Evolutionary conservation across 805 yeast species (phyloP), one percentile per base, ranked within the genome.

Genomic region (Hyphopichia homilentoma): DNA sequence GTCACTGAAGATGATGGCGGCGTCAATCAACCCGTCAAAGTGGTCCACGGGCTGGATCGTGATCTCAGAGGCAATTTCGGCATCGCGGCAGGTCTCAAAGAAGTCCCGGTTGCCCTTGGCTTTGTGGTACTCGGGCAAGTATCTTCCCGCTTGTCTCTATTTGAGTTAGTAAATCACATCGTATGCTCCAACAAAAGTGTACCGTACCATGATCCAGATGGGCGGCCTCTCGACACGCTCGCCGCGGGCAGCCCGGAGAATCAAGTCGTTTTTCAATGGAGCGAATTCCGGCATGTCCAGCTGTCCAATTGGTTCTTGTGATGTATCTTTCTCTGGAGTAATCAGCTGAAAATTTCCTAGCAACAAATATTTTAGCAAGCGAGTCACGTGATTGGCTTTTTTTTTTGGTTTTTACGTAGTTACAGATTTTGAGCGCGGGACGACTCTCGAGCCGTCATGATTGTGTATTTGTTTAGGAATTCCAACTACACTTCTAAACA

Each of bases 171-270:
- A 25, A 9, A 4, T 6, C 9, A 16, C 30, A 23, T 21, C 20
- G 15, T 18, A 25, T 23, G 12, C 17, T 23, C 21, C 23, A 21
- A 22, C 16, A 13, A 22, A 20, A 21, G n/a, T 16, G 17, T 3
- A 13, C 53, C 75, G 42, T 60, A 73, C 77, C 97, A 88, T 88
- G 45, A 89, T 83, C 97, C 97, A 93, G 39, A 93, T 79, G 13
- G 98, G 98, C 2, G 98, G 97, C 55, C 98, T 79, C 61, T 93
- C 97, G 25, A 90, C 97, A 39, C 65, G 65, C 54, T 90, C 95
- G 38, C 84, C 97, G 43, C 72, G 71, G 7, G 97, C 97, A 3
- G 97, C 96, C 48, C 98, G 72, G 43, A 93, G 67, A 22, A 93
- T 83, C 50, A 90, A 70, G 54, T 93, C 98, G 63, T 93, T 93